Evolutionary conservation across 768 basidiomycete genomes (phyloP).

Genomic region (Leccinum subgranulosum): DNA sequence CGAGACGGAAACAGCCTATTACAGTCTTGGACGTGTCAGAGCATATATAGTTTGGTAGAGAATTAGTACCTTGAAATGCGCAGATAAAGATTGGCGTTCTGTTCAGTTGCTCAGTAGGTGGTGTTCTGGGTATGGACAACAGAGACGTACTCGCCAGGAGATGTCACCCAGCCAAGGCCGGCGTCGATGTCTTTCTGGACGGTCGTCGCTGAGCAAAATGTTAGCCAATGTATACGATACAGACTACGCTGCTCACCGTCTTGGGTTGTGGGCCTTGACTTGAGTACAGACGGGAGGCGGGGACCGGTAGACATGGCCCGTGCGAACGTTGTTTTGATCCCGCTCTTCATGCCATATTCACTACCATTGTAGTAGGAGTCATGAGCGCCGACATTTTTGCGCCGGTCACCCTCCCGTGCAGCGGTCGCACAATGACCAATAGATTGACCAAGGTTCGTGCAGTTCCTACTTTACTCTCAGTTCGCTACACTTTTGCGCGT

Average conservation of each 20-base stretch:
- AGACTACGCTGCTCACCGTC: constrained; percentile 21
- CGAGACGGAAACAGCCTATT: constrained; percentile 68
- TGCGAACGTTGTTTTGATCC: background rate
- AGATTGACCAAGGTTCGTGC: constrained; percentile 51
- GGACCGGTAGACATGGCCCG: constrained; percentile 21
- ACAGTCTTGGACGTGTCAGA: constrained; percentile 46
- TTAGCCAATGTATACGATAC: background rate
- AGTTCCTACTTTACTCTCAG: background rate
- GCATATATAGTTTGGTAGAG: background rate
- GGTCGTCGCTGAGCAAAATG: constrained; percentile 41
- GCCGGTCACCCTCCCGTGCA: constrained; percentile 31
- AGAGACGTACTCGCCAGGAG: constrained; percentile 56
- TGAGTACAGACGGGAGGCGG: constrained; percentile 33
- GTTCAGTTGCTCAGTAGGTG: constrained; percentile 3
- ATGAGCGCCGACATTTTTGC: constrained; percentile 24
- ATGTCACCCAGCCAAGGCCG: constrained; percentile 58
- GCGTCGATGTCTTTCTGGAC: constrained; percentile 51
- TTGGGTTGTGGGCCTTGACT: constrained; percentile 31
- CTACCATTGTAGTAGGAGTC: background rate
- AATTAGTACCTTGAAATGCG: constrained; percentile 47
- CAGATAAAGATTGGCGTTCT: constrained; percentile 86
- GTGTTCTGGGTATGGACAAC: background rate
- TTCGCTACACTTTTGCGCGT: background rate
- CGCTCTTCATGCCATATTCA: background rate
- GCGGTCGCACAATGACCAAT: constrained; percentile 39